Base-by-base conservation (phyloP, 2,329 filamentous ascomycete species). In the Venturia pyrina region DNA sequence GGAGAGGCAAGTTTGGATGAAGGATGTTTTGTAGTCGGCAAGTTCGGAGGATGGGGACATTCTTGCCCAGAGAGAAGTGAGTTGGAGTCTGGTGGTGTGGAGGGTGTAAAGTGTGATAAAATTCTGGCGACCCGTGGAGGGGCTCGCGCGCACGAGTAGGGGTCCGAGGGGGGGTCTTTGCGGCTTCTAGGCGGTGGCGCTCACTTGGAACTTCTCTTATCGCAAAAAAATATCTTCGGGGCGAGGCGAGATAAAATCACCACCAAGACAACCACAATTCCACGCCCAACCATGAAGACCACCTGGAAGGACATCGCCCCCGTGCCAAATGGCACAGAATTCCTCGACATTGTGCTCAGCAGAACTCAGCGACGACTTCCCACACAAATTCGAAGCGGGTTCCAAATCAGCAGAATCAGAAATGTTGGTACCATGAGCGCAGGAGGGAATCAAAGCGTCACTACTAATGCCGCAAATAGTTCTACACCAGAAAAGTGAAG, bases 401-500 rank as follows among this genome's bases (percentile, higher is more conserved):
- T 99, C 83, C 89, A 96, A 79, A 97, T 98, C 76, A 90, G 87
- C 76, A 87, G 93, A 84, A 97, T 98, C 73, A 84, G 93, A 79
- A 78, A 80, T 82, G 65, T 53, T 17, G 0, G 61, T 69, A 65
- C 64, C 66, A 21, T 44, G 28, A n/a, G 37, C 37, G 19, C 21
- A n/a, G 17, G 32, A 15, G 15, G 40, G 40, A 46, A 2, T 13
- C 4, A 10, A 15, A 40, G n/a, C 17, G 13, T 7, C 10, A 24
- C 10, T 19, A 24, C 59, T 66, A 28, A 66, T 24, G n/a, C 5
- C 17, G 1, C n/a, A 21, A 59, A 88, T 89, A 86, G 62, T 98
- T 98, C 81, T 98, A 98, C 79, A 97, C 93, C 59, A 84, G 95
- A 77, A 98, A 98, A 80, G 93, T 97, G 83, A 98, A 98, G 80